Conservation (phyloP, 306 rosid genomes). For the Trichosanthes cucumerina region DNA sequence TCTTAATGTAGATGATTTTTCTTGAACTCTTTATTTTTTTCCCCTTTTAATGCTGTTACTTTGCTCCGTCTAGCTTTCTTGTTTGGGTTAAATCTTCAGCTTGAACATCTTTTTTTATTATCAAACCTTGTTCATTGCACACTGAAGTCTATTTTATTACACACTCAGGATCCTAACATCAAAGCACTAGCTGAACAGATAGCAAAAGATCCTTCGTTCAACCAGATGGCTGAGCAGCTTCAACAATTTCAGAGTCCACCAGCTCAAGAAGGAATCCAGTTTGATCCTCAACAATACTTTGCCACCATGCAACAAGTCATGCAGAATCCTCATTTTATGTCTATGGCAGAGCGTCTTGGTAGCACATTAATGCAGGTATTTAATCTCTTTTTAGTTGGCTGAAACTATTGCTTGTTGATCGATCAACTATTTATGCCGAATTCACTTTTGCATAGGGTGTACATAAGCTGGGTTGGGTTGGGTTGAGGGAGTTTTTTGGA, state of each 20-base stretch:
- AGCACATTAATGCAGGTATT: slow-evolving; percentile 89
- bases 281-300: slow-evolving; percentile 76
- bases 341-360: slow-evolving; percentile 97
- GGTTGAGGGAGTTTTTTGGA: too few relatives aligned
- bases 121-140: not conserved
- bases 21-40: not conserved
- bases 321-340: slow-evolving; percentile 95
- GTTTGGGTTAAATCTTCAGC: not conserved
- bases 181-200: slow-evolving; percentile 95
- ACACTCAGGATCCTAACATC: slow-evolving; percentile 86
- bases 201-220: slow-evolving; percentile 90
- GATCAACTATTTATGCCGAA: not conserved
- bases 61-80: not conserved
- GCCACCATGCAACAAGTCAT: slow-evolving; percentile 95
- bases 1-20: slow-evolving; percentile 57
- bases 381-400: not conserved
- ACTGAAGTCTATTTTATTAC: slow-evolving; percentile 11
- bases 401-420: not conserved
- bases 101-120: not conserved
- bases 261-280: slow-evolving; percentile 46
- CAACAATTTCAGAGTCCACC: slow-evolving; percentile 74
- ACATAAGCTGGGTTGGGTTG: too few relatives aligned
- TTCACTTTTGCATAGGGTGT: too few relatives aligned
- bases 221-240: slow-evolving; percentile 97
- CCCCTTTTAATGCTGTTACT: not conserved